A percentile compares a stretch with the other conserved stretches of the same genome.
Evolutionary conservation across 108 stramenopile species (phyloP).

Genomic region (Aurantiochytrium sp.): DNA sequence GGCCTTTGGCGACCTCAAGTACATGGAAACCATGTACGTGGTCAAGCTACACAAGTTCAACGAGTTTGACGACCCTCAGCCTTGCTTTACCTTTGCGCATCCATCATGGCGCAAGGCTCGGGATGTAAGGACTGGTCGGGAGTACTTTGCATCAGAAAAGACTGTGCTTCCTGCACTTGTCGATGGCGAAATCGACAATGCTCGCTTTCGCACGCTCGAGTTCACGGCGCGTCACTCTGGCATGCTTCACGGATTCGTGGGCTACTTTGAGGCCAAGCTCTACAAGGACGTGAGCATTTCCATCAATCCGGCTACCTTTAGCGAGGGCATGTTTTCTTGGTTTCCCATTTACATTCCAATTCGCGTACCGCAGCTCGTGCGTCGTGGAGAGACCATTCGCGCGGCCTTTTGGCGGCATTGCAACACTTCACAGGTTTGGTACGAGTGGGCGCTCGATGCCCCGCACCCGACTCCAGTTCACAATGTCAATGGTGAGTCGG

Average conservation of each 20-base stretch:
- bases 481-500: conserved; percentile 14
- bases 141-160: not conserved
- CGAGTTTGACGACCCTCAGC: conserved; percentile 66
- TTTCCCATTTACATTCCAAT: conserved; percentile 91
- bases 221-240: not conserved
- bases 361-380: conserved; percentile 63
- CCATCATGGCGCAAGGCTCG: conserved; percentile 36
- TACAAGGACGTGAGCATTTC: conserved; percentile 68
- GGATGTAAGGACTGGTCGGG: not conserved
- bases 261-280: conserved; percentile 80
- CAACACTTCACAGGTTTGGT: conserved; percentile 70
- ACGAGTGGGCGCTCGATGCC: conserved; percentile 83
- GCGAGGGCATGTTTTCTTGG: conserved; percentile 90
- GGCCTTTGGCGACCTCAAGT: conserved; percentile 41
- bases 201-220: conserved; percentile 30
- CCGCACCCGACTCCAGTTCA: conserved; percentile 43
- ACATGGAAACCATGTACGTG: conserved; percentile 92
- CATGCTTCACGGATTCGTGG: conserved; percentile 79
- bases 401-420: conserved; percentile 68
- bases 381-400: conserved; percentile 53
- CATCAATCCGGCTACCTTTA: conserved; percentile 79
- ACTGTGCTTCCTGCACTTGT: not conserved
- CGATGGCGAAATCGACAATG: conserved; percentile 30
- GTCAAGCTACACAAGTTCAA: conserved; percentile 82
- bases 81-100: conserved; percentile 79